Base-by-base conservation (phyloP, 2,329 filamentous ascomycete species). In the Colletotrichum spaethianum region DNA sequence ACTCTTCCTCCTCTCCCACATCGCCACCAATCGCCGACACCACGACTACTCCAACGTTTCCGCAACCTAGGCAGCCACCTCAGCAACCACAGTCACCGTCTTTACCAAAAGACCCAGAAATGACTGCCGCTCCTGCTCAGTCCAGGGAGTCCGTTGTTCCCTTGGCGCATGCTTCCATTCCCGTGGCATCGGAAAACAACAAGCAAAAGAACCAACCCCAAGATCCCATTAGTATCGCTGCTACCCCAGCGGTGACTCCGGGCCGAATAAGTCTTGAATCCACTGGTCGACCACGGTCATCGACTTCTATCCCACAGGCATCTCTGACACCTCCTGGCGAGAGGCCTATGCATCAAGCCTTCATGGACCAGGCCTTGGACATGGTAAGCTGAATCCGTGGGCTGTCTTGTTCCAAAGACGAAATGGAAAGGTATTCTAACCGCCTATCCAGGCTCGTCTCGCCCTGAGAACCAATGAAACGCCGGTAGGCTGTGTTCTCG, bases 401-500 rank as follows among this genome's bases (percentile, higher is more conserved):
- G 26, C 59, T 63, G 9, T 52, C 11, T 65, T 4, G 68, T 40
- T 26, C 56, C 14, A 20, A 63, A 65, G 1, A 66, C 26, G n/a
- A 20, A 44, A 31, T 16, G 12, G 7, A 16, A 18, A 23, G 11
- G 28, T 20, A 31, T 8, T 6, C 57, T 71, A 31, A 71, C n/a
- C 61, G n/a, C 5, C 31, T 28, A 20, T 28, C 18, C 67, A 97
- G 94, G 96, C 95, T 70, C 92, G 96, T 78, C 89, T 94, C 75
- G 96, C 97, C 28, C 90, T 99, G 60, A 86, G 86, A 76, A 93
- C 90, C 73, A 95, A 97, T 77, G 96, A 99, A 84, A 98, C 97
- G 1, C 96, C 96, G 1, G 96, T 99, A 26, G 97, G 96, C 60
- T 99, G 96, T 82, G 95, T 99, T 40, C 91, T 99, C 64, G 95